Conservation (phyloP, 139 green algal species). For the Auxenochlorella pyrenoidosa region DNA sequence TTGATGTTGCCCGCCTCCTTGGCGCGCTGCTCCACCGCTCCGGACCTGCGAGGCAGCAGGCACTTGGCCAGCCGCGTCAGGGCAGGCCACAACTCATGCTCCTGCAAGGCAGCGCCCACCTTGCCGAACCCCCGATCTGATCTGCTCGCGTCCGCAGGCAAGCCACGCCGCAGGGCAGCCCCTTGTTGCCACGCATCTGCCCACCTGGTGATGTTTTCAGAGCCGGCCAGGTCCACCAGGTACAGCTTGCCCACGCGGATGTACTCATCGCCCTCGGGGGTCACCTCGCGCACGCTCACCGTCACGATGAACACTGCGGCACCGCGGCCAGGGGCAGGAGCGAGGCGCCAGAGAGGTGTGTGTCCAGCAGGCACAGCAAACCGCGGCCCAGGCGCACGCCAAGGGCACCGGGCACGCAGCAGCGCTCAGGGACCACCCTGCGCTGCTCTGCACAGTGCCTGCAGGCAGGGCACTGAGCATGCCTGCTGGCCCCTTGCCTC, state of each 20-base stretch:
- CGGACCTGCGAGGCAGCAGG: constrained; percentile 63
- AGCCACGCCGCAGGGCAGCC: not conserved
- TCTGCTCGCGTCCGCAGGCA: not conserved
- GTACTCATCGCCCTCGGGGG: constrained; percentile 94
- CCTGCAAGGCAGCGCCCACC: too few relatives aligned
- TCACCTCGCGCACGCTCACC: constrained; percentile 89
- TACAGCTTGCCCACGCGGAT: constrained; percentile 99
- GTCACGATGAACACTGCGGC: constrained; percentile 52
- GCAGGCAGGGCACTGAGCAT: too few relatives aligned
- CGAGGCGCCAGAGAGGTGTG: not conserved
- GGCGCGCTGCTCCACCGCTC: constrained; percentile 86
- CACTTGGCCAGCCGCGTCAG: not conserved
- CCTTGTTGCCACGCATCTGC: not conserved
- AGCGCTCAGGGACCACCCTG: not conserved
- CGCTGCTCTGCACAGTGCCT: too few relatives aligned
- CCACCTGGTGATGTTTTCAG: constrained; percentile 93
- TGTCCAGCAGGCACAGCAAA: not conserved
- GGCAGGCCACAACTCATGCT: too few relatives aligned
- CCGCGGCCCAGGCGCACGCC: too few relatives aligned
- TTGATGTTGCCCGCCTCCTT: constrained; percentile 98
- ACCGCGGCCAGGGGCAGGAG: not conserved
- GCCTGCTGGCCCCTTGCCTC: too few relatives aligned
- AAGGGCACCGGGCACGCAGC: not conserved
- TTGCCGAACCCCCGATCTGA: too few relatives aligned
- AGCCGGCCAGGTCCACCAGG: constrained; percentile 98